Conservation (phyloP, 2,329 filamentous ascomycete species). For the Dactylonectria estremocensis region DNA sequence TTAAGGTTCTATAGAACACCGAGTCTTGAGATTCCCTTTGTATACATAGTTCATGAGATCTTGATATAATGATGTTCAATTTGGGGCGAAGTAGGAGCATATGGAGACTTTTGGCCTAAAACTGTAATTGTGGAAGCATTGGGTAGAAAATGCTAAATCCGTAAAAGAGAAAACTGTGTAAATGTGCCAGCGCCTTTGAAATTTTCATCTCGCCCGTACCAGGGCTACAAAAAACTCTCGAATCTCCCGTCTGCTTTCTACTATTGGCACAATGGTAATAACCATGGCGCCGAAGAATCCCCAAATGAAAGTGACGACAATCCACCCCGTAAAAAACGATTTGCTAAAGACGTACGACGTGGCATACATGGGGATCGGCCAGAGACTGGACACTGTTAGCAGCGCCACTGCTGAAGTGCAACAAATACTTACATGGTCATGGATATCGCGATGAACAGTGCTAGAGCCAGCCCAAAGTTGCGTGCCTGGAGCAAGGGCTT, state of each 20-base stretch:
- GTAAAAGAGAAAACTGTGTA: too few relatives aligned
- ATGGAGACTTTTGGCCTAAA: too few relatives aligned
- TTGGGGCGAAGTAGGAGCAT: too few relatives aligned
- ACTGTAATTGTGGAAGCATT: too few relatives aligned
- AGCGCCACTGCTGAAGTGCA: neutral
- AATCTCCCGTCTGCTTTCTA: neutral
- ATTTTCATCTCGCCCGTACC: too few relatives aligned
- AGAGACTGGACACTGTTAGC: neutral
- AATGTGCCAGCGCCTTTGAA: too few relatives aligned
- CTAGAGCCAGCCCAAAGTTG: neutral
- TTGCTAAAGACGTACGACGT: neutral
- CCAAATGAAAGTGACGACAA: neutral
- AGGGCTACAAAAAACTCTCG: neutral
- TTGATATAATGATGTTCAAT: too few relatives aligned
- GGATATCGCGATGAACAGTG: neutral
- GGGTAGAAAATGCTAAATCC: too few relatives aligned
- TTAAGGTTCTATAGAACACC: too few relatives aligned
- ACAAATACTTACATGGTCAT: neutral
- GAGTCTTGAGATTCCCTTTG: too few relatives aligned
- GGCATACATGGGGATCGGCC: conserved; percentile 1
- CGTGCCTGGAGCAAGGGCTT: neutral
- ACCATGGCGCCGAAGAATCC: neutral
- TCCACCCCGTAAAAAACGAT: neutral
- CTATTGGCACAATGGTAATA: neutral
- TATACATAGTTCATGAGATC: too few relatives aligned